Percentiles rank a stretch among this genome's conserved stretches.
These are phyloP conservation scores for Fusarium begoniae DNA, from an alignment of 2,329 filamentous ascomycete genomes.

Conservation along the genomic window DNA sequence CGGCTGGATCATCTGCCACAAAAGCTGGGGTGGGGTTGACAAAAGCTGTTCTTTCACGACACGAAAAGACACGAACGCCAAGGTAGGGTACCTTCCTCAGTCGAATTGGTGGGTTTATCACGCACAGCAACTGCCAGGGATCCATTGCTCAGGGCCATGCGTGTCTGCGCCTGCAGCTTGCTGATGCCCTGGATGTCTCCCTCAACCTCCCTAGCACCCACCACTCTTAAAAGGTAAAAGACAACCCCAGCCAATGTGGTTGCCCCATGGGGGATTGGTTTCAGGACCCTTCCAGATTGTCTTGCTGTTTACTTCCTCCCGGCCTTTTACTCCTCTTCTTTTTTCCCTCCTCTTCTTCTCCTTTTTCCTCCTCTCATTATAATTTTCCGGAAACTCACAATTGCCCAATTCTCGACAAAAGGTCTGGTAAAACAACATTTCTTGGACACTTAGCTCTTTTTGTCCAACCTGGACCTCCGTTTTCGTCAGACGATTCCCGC, in stretches of 20 bases:
- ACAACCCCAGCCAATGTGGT: slow-evolving; percentile 17
- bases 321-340: background rate
- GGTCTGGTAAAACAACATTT: background rate
- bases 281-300: slow-evolving; percentile 14
- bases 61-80: slow-evolving; percentile 3
- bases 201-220: slow-evolving; percentile 1
- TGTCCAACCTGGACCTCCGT: slow-evolving; percentile 19
- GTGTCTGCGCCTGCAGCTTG: slow-evolving; percentile 18
- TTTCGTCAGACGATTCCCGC: slow-evolving; percentile 39
- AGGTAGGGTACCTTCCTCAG: slow-evolving; percentile 19
- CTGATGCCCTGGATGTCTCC: slow-evolving; percentile 10
- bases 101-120: slow-evolving; percentile 30
- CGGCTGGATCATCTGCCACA: slow-evolving; percentile 47
- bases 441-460: slow-evolving; percentile 23
- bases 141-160: slow-evolving; percentile 1
- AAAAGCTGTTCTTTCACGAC: slow-evolving; percentile 9
- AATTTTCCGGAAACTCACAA: background rate
- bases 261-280: slow-evolving; percentile 27
- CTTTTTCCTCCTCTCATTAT: slow-evolving; percentile 10
- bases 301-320: background rate
- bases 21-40: slow-evolving; percentile 34
- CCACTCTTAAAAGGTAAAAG: background rate
- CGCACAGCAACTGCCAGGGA: slow-evolving; percentile 18
- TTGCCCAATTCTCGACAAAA: background rate
- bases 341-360: slow-evolving; percentile 13